These are phyloP conservation scores for Dichotomocladium elegans DNA, from an alignment of 371 early-diverging fungal genomes.

Conservation along the genomic window DNA sequence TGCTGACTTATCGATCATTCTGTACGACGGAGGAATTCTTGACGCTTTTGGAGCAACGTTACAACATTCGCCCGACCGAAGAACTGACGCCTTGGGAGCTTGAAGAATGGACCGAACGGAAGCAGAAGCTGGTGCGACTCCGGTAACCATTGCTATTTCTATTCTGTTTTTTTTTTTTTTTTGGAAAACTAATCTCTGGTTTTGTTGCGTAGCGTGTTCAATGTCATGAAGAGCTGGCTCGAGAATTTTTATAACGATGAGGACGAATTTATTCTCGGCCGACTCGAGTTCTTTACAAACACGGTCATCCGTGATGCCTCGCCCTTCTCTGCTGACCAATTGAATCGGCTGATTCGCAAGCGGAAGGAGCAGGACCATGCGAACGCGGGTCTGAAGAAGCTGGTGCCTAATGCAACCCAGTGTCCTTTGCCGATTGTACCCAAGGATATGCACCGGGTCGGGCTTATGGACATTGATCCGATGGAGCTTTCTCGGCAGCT, in stretches of 20 bases:
- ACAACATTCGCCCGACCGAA: slow-evolving; percentile 64
- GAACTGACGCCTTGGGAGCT: slow-evolving; percentile 64
- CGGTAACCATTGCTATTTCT: slow-evolving; percentile 32
- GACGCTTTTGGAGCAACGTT: slow-evolving; percentile 65
- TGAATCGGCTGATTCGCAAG: slow-evolving; percentile 66
- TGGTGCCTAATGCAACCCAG: slow-evolving; percentile 55
- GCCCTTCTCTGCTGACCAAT: slow-evolving; percentile 64
- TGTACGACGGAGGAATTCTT: slow-evolving; percentile 75
- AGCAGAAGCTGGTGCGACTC: slow-evolving; percentile 78
- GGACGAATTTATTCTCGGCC: slow-evolving; percentile 56
- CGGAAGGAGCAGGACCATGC: slow-evolving; percentile 53
- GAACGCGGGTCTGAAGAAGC: slow-evolving; percentile 45
- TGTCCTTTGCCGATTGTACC: slow-evolving; percentile 72
- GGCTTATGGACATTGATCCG: slow-evolving; percentile 81
- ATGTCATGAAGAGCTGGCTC: slow-evolving; percentile 82
- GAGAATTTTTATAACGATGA: slow-evolving; percentile 80
- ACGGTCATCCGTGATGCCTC: slow-evolving; percentile 68
- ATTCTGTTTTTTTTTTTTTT: not conserved
- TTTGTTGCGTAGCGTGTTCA: slow-evolving; percentile 57
- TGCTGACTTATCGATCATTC: slow-evolving; percentile 87
- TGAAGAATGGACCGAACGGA: slow-evolving; percentile 76
- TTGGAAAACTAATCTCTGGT: not conserved
- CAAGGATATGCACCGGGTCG: slow-evolving; percentile 55
- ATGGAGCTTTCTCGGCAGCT: slow-evolving; percentile 91
- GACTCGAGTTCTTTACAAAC: slow-evolving; percentile 71